Percentiles rank a stretch among this genome's conserved stretches.
Conservation (phyloP, 2,329 filamentous ascomycete species). For the Botrytis sinoallii region DNA sequence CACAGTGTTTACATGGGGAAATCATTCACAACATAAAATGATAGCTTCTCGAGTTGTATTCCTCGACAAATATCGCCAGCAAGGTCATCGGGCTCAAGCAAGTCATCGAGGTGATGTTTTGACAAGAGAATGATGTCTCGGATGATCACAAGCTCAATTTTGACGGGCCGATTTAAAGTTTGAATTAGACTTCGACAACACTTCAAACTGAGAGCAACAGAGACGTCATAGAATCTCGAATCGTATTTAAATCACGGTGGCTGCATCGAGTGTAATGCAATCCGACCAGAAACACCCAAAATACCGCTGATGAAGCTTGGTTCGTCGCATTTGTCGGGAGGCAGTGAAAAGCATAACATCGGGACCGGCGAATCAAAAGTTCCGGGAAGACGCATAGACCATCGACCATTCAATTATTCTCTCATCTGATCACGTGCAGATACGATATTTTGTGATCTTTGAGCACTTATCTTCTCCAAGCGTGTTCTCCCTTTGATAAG, state of each 20-base stretch:
- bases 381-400: not conserved
- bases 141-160: constrained; percentile 13
- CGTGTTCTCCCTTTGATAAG: not conserved
- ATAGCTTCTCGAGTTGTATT: not conserved
- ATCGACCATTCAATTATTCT: not conserved
- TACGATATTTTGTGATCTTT: not conserved
- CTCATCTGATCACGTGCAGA: not conserved
- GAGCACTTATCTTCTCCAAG: not conserved
- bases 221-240: not conserved
- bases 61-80: not conserved
- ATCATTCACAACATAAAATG: not conserved
- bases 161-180: constrained; percentile 1
- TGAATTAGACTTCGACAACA: not conserved
- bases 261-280: not conserved
- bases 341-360: not conserved
- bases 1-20: not conserved
- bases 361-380: not conserved
- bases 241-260: not conserved
- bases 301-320: not conserved
- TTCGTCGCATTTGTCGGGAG: too few species aligned
- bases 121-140: not conserved
- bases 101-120: not conserved
- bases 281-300: not conserved
- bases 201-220: not conserved
- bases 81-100: not conserved